Conservation (phyloP, 73 alveolate genomes). For the Paramecium sexaurelia region DNA sequence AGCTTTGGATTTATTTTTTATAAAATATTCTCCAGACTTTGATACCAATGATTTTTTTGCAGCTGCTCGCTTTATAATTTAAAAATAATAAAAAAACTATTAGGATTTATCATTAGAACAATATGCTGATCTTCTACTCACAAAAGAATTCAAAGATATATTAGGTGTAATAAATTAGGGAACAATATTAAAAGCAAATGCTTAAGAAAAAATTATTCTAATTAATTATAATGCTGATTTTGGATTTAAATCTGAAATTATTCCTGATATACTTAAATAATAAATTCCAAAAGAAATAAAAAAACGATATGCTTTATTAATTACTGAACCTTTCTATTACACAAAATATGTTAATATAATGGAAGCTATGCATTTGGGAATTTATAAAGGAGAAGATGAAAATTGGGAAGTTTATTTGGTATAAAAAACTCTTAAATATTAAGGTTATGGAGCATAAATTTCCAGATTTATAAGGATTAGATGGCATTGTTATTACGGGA, state of each 20-base stretch:
- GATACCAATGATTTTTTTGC: slow-evolving; percentile 47
- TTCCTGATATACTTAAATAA: neutral
- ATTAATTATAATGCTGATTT: neutral
- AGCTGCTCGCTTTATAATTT: neutral
- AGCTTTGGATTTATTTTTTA: neutral
- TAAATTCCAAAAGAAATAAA: neutral
- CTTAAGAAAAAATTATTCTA: neutral
- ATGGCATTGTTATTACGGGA: slow-evolving; percentile 37
- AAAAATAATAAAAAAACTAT: neutral
- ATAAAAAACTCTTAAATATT: neutral
- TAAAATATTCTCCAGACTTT: neutral
- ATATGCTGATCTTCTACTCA: neutral
- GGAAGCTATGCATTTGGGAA: slow-evolving; percentile 47
- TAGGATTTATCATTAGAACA: neutral
- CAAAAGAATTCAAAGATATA: slow-evolving; percentile 1
- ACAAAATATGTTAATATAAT: neutral
- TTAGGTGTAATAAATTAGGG: neutral
- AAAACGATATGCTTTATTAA: slow-evolving; percentile 5
- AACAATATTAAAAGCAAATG: neutral
- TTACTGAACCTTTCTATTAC: slow-evolving; percentile 17
- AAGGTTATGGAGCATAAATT: slow-evolving; percentile 2
- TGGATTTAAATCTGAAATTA: neutral
- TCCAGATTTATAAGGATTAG: neutral
- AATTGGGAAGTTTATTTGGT: slow-evolving; percentile 44
- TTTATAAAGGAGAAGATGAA: slow-evolving; percentile 45